Evolutionary conservation across 1,284 basidiomycete genomes (phyloP).

Genomic region (Irpex lacteus): DNA sequence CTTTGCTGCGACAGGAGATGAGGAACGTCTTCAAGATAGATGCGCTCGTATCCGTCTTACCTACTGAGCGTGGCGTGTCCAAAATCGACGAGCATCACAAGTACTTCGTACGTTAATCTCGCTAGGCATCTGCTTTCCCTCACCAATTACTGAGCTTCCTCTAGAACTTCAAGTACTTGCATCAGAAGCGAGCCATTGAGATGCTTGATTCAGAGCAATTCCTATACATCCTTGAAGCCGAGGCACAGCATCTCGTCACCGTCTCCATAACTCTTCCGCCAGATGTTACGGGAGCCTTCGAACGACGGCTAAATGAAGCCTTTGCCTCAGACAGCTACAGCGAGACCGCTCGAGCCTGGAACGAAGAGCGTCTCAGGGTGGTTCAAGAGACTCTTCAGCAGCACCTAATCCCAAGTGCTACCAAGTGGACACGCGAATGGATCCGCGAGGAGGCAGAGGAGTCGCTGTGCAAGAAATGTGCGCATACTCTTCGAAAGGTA

Average conservation of each 20-base stretch:
- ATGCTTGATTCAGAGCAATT: slow-evolving; percentile 81
- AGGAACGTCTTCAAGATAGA: slow-evolving; percentile 77
- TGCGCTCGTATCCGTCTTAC: slow-evolving; percentile 78
- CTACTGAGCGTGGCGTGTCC: slow-evolving; percentile 88
- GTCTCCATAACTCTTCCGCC: slow-evolving; percentile 73
- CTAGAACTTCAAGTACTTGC: slow-evolving; percentile 95
- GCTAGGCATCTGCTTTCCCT: neutral
- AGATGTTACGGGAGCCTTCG: slow-evolving; percentile 61
- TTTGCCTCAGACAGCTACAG: slow-evolving; percentile 86
- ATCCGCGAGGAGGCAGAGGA: slow-evolving; percentile 92
- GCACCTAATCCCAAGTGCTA: slow-evolving; percentile 78
- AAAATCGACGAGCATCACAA: slow-evolving; percentile 91
- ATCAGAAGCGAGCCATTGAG: slow-evolving; percentile 74
- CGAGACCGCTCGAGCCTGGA: slow-evolving; percentile 90
- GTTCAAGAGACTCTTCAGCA: slow-evolving; percentile 78
- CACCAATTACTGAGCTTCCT: neutral
- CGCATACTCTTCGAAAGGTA: slow-evolving; percentile 70
- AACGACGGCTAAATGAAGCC: slow-evolving; percentile 75
- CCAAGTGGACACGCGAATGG: slow-evolving; percentile 89
- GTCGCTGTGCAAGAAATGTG: slow-evolving; percentile 66
- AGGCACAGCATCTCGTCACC: slow-evolving; percentile 83
- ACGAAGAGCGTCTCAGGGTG: slow-evolving; percentile 79
- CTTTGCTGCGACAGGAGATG: slow-evolving; percentile 80
- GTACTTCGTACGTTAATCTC: slow-evolving; percentile 74
- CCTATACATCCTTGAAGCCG: slow-evolving; percentile 89